A percentile compares a stretch with the other conserved stretches of the same genome.
These are phyloP conservation scores for Annulohypoxylon stygium DNA, from an alignment of 495 filamentous ascomycete genomes.

Conservation along the genomic window DNA sequence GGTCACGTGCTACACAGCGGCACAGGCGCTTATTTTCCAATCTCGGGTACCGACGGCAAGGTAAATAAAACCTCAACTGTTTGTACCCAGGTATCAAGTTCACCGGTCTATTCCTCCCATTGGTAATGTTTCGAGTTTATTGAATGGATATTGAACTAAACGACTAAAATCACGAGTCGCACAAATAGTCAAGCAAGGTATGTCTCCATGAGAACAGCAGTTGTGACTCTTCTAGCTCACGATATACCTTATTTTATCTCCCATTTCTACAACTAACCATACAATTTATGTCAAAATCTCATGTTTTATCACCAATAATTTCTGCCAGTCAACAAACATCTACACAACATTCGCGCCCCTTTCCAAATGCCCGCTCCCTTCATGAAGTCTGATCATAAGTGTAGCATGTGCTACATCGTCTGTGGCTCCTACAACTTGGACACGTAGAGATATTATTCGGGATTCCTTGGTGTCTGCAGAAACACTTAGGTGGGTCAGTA, in stretches of 20 bases:
- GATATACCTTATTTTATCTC: background rate
- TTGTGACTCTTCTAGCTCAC: background rate
- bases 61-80: background rate
- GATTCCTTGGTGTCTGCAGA: background rate
- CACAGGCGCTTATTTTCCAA: background rate
- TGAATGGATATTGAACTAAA: background rate
- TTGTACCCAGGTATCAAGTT: background rate
- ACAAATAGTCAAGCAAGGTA: background rate
- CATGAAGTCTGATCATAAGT: no score
- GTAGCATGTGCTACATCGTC: background rate
- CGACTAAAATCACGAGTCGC: background rate
- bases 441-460: background rate
- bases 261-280: background rate
- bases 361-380: no score
- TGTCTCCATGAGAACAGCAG: background rate
- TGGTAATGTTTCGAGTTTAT: background rate
- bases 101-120: background rate
- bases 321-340: background rate
- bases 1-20: background rate
- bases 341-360: background rate
- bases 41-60: conserved; percentile 7
- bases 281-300: background rate
- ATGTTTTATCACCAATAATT: background rate
- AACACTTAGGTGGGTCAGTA: conserved; percentile 3
- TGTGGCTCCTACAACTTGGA: background rate